Percentiles rank a stretch among this genome's conserved stretches.
Conservation (phyloP, 2,329 filamentous ascomycete species). For the Aspergillus candidus region DNA sequence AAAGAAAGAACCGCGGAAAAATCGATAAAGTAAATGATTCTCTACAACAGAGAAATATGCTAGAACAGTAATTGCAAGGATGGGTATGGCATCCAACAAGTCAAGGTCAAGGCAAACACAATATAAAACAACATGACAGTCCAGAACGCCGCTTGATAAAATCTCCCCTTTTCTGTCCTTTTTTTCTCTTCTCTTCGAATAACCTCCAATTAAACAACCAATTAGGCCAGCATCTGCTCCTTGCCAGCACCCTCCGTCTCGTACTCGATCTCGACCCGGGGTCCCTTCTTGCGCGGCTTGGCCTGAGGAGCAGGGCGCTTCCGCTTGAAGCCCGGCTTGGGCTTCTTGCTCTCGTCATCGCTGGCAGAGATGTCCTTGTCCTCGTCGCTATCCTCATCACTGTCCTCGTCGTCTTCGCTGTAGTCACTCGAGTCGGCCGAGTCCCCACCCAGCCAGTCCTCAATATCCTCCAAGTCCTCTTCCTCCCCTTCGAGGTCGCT, state of each 20-base stretch:
- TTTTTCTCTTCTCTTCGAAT: too few relatives aligned
- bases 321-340: constrained; percentile 48
- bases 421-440: constrained; percentile 47
- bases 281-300: constrained; percentile 57
- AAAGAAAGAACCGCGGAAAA: too few relatives aligned
- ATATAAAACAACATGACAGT: too few relatives aligned
- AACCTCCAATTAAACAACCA: background rate
- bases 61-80: background rate
- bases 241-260: constrained; percentile 61
- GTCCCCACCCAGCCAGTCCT: constrained; percentile 85
- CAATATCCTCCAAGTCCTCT: constrained; percentile 82
- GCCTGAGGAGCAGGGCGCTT: constrained; percentile 49
- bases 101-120: too few relatives aligned
- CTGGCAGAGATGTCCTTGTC: constrained; percentile 16
- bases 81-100: too few relatives aligned
- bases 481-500: constrained; percentile 79
- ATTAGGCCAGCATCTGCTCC: constrained; percentile 41
- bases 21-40: too few relatives aligned
- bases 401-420: constrained; percentile 46
- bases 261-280: constrained; percentile 69
- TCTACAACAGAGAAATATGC: too few relatives aligned
- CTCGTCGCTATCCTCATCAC: constrained; percentile 42
- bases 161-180: too few relatives aligned
- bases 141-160: constrained; percentile 21
- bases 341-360: constrained; percentile 46